phyloP scores from a whole-genome alignment of 1,139 yeast genomes.

The Suhomyces maxii region DNA sequence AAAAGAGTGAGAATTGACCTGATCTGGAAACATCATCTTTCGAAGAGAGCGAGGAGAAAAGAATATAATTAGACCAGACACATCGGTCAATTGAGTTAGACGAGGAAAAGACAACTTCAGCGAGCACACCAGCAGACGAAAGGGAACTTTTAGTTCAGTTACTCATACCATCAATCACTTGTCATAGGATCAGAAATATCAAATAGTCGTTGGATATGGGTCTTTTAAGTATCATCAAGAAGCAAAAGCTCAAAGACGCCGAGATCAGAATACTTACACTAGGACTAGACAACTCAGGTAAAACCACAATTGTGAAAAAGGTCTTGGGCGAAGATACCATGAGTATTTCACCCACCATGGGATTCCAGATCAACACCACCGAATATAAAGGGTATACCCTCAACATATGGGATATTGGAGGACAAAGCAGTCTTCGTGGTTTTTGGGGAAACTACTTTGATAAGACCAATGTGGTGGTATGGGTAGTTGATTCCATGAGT shows the following conservation, averaged over 20 bases:
- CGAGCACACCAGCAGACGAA: too few species aligned
- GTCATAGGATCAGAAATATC: too few species aligned
- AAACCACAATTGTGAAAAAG: constrained; percentile 73
- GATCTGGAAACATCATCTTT: too few species aligned
- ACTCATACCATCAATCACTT: too few species aligned
- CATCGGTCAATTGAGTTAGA: too few species aligned
- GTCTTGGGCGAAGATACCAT: constrained; percentile 52
- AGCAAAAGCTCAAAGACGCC: constrained; percentile 76
- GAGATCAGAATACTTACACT: constrained; percentile 74
- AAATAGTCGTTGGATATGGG: constrained; percentile 56
- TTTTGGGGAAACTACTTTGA: constrained; percentile 94
- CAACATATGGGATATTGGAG: constrained; percentile 86
- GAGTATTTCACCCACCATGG: constrained; percentile 52
- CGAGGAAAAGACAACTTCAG: too few species aligned
- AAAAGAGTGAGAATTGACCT: too few species aligned
- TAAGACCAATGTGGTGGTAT: constrained; percentile 76
- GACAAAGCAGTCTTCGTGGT: constrained; percentile 73
- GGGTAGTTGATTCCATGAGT: constrained; percentile 85
- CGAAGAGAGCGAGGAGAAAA: too few species aligned
- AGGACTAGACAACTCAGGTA: constrained; percentile 90
- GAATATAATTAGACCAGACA: too few species aligned
- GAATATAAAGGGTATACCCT: constrained; percentile 28
- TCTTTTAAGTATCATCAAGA: constrained; percentile 72
- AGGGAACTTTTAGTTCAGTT: too few species aligned
- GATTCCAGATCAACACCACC: constrained; percentile 50